These are phyloP conservation scores for Funneliformis caledonium DNA, from an alignment of 371 early-diverging fungal genomes.

Conservation along the genomic window DNA sequence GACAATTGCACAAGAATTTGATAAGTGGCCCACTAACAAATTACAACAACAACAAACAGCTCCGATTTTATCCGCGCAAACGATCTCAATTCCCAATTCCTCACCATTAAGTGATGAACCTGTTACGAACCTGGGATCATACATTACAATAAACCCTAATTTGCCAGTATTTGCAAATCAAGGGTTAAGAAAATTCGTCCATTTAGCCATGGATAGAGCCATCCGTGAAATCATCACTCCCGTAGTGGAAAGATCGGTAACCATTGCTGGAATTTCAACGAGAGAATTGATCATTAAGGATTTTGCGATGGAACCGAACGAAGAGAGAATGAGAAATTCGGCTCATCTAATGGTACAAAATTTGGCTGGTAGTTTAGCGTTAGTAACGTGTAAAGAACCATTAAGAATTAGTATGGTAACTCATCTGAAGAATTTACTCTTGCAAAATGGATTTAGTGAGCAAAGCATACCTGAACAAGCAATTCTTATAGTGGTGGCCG, in stretches of 20 bases:
- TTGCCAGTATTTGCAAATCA: slow-evolving; percentile 72
- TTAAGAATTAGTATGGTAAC: slow-evolving; percentile 86
- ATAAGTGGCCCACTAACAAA: slow-evolving; percentile 48
- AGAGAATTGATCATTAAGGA: slow-evolving; percentile 92
- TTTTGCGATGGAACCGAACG: slow-evolving; percentile 92
- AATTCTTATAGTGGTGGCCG: slow-evolving; percentile 77
- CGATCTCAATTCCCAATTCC: slow-evolving; percentile 40
- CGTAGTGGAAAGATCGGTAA: slow-evolving; percentile 90
- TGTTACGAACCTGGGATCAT: slow-evolving; percentile 15
- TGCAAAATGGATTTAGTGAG: slow-evolving; percentile 85
- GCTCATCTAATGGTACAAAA: slow-evolving; percentile 93
- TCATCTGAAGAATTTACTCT: slow-evolving; percentile 74
- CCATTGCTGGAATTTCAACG: slow-evolving; percentile 90
- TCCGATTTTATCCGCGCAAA: slow-evolving; percentile 29
- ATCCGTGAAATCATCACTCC: slow-evolving; percentile 84
- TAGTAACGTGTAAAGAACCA: slow-evolving; percentile 93
- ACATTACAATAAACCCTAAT: slow-evolving; percentile 39
- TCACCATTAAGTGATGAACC: slow-evolving; percentile 25
- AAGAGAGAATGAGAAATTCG: slow-evolving; percentile 89
- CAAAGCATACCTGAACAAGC: slow-evolving; percentile 78
- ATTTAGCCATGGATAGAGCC: slow-evolving; percentile 86
- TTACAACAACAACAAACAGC: slow-evolving; percentile 45
- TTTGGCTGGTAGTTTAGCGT: slow-evolving; percentile 81
- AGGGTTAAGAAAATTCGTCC: slow-evolving; percentile 82
- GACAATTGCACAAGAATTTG: slow-evolving; percentile 48